Evolutionary conservation across 208 protist species (phyloP).

Genomic region (Vickermania ingenoplastis): DNA sequence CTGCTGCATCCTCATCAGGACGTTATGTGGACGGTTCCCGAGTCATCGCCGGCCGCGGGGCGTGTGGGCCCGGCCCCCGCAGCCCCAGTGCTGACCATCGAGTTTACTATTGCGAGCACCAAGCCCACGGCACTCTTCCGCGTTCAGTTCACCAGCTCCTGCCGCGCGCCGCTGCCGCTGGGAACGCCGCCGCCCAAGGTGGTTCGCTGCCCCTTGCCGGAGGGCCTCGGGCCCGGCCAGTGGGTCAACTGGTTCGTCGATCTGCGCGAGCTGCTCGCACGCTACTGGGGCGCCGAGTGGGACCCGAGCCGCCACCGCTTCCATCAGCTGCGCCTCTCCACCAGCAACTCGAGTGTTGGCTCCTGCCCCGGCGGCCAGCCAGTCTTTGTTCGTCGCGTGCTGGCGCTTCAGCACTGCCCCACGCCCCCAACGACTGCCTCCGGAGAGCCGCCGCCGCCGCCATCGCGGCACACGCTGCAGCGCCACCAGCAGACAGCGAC

Average conservation of each 20-base stretch:
- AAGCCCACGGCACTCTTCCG: neutral
- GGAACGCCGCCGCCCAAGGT: neutral
- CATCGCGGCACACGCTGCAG: neutral
- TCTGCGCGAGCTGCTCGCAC: conserved; percentile 24
- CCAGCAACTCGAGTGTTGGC: conserved; percentile 4
- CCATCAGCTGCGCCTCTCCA: conserved; percentile 26
- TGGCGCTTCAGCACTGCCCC: conserved; percentile 35
- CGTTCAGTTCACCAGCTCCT: neutral
- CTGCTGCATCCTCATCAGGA: conserved; percentile 17
- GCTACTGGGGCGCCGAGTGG: conserved; percentile 9
- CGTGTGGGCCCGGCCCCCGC: neutral
- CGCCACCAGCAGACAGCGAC: neutral
- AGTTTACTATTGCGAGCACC: neutral
- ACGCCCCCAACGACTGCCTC: neutral
- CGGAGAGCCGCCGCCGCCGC: neutral
- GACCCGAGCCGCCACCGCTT: conserved; percentile 3
- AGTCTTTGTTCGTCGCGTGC: conserved; percentile 50
- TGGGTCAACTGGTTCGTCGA: conserved; percentile 70
- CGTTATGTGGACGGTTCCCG: neutral
- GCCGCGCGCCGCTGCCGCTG: neutral
- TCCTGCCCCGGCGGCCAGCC: conserved; percentile 1
- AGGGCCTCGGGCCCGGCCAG: conserved; percentile 18
- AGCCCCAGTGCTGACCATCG: neutral
- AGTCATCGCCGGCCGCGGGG: too few species aligned
- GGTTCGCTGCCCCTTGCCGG: neutral